A percentile compares a stretch with the other conserved stretches of the same genome.
These are phyloP conservation scores for Trypanosoma brucei DNA, from an alignment of 208 protist genomes.

Conservation along the genomic window DNA sequence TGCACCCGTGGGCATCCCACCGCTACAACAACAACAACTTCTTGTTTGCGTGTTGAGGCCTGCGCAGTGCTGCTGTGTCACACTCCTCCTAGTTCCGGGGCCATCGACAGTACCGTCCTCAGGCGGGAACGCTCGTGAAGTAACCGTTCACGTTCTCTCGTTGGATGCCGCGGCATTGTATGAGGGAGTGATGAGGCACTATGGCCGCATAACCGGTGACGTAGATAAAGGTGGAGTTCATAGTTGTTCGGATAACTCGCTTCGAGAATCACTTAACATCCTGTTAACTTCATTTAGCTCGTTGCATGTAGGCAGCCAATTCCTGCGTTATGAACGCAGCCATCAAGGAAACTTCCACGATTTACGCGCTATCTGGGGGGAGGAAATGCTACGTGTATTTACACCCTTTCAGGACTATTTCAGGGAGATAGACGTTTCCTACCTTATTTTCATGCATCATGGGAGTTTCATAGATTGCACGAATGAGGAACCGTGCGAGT, in stretches of 20 bases:
- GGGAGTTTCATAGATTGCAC: slow-evolving; percentile 1
- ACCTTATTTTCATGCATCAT: slow-evolving; percentile 48
- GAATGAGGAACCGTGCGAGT: not conserved
- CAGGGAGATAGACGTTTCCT: slow-evolving; percentile 63
- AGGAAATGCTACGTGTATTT: slow-evolving; percentile 30
- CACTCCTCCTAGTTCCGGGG: slow-evolving; percentile 18
- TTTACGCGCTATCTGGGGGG: slow-evolving; percentile 14
- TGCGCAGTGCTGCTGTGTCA: slow-evolving; percentile 9
- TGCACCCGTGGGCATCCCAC: no score
- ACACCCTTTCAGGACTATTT: slow-evolving; percentile 40
- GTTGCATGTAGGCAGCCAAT: slow-evolving; percentile 28
- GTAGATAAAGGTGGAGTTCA: slow-evolving; percentile 21
- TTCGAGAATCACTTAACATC: slow-evolving; percentile 44
- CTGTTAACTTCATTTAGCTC: slow-evolving; percentile 53
- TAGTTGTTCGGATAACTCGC: slow-evolving; percentile 33
- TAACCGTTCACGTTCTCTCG: slow-evolving; percentile 41
- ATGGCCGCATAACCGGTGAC: slow-evolving; percentile 13
- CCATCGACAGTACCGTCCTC: not conserved
- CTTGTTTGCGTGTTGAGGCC: no score
- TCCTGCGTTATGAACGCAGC: slow-evolving; percentile 12
- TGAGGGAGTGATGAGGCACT: slow-evolving; percentile 50
- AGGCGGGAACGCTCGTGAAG: slow-evolving; percentile 4
- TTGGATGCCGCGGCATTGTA: slow-evolving; percentile 50
- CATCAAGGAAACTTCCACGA: not conserved
- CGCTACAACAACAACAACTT: no score